Evolutionary conservation across 225 moss, liverwort and hornwort species (phyloP).

Genomic region (Polytrichum formosum): DNA sequence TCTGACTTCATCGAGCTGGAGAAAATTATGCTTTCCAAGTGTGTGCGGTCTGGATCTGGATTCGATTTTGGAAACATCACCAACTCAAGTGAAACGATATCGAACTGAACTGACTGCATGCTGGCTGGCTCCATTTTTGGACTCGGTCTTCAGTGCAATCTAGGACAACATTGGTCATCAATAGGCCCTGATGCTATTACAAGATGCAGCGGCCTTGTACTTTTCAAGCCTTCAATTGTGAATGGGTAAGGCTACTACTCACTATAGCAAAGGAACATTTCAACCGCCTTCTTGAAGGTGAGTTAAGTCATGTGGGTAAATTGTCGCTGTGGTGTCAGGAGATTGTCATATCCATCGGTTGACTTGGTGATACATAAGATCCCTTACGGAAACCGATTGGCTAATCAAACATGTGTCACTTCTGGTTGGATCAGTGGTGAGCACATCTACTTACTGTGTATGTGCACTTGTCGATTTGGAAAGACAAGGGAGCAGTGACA

Average conservation of each 20-base stretch:
- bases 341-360: no score
- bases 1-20: constrained; percentile 41
- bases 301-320: no score
- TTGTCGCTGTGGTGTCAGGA: no score
- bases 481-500: no score
- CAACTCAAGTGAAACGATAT: constrained; percentile 9
- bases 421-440: no score
- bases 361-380: no score
- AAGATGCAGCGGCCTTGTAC: background rate
- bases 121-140: background rate
- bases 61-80: constrained; percentile 25
- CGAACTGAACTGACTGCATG: background rate
- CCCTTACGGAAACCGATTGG: no score
- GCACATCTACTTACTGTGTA: no score
- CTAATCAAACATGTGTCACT: no score
- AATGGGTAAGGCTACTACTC: constrained; percentile 2
- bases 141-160: background rate
- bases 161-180: background rate
- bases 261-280: no score
- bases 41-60: constrained; percentile 21
- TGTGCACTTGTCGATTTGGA: no score
- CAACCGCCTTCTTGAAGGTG: no score
- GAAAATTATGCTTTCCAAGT: constrained; percentile 33
- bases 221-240: background rate
- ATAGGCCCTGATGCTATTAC: background rate